These are phyloP conservation scores for Mortierella antarctica DNA, from an alignment of 192 early-diverging fungal genomes.

Conservation along the genomic window DNA sequence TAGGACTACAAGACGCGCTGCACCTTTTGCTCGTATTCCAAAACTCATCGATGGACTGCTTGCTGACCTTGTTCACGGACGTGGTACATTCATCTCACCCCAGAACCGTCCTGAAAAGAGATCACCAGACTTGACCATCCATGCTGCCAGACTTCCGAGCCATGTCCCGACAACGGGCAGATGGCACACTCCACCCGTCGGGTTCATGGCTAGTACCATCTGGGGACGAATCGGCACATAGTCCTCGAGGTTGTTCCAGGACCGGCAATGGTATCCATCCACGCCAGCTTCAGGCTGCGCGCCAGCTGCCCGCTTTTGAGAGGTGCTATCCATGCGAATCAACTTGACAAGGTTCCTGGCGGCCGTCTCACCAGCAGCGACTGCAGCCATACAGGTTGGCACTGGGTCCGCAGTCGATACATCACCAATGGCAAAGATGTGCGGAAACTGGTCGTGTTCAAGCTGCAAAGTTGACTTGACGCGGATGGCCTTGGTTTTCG, in stretches of 20 bases:
- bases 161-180: slow-evolving; percentile 32
- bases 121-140: slow-evolving; percentile 33
- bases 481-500: slow-evolving; percentile 66
- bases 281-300: not conserved
- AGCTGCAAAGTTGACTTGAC: slow-evolving; percentile 80
- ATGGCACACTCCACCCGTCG: slow-evolving; percentile 32
- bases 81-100: slow-evolving; percentile 39
- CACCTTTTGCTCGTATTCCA: not conserved
- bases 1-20: too few species aligned
- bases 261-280: slow-evolving; percentile 10
- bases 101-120: slow-evolving; percentile 33
- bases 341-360: slow-evolving; percentile 36
- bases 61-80: slow-evolving; percentile 3
- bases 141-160: slow-evolving; percentile 29
- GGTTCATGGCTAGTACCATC: slow-evolving; percentile 52
- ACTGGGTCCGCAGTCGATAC: slow-evolving; percentile 62
- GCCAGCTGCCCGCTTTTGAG: not conserved
- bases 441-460: slow-evolving; percentile 57
- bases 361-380: slow-evolving; percentile 25
- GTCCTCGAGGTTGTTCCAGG: slow-evolving; percentile 30
- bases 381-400: slow-evolving; percentile 40
- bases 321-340: slow-evolving; percentile 3
- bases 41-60: not conserved
- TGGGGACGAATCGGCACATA: slow-evolving; percentile 9
- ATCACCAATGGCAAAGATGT: slow-evolving; percentile 86